Evolutionary conservation across 2,329 filamentous ascomycete species (phyloP), one percentile per base, ranked within the genome.

Genomic region (Colletotrichum sp.): DNA sequence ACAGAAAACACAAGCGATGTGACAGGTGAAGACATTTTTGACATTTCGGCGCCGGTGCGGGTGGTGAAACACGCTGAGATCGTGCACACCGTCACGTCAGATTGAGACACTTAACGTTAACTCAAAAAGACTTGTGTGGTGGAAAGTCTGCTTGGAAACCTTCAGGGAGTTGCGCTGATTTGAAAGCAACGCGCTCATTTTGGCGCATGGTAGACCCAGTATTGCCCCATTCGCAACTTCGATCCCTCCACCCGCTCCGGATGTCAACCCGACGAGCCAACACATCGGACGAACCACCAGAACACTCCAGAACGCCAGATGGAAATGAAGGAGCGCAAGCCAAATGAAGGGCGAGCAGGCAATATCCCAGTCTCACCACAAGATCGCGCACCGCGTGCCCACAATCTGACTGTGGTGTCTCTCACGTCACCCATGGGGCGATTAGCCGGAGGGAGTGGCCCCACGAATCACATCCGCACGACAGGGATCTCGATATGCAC

Each of bases 331-430:
- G 59, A 65, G 48, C 66, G 18, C 7, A 48, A 30, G 30, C 59
- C n/a, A 74, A 74, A 74, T 74, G 59, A 74, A 65, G 34, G 59
- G 12, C 55, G 28, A 59, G 32, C 59, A 65, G 56, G 67, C 59
- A 64, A 52, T 48, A 65, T 65, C 66, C 71, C n/a, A 32, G 71
- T 74, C 34, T 52, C 34, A 30, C 59, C 34, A 69, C 71, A 7
- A 30, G 59, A 36, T 61, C 59, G 58, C 24, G 21, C 32, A 21
- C 43, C n/a, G 56, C 65, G 36, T 58, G 48, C 32, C 61, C 62
- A 18, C 48, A 66, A 24, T 52, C 61, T 32, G 21, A 43, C n/a
- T 10, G n/a, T 68, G 26, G 32, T 14, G 34, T 55, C 34, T 14
- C 38, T 58, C 61, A 66, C 69, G 61, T 71, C 69, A 66, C 55